Evolutionary conservation across 768 basidiomycete species (phyloP).

Genomic region (Hygrophorus russula): DNA sequence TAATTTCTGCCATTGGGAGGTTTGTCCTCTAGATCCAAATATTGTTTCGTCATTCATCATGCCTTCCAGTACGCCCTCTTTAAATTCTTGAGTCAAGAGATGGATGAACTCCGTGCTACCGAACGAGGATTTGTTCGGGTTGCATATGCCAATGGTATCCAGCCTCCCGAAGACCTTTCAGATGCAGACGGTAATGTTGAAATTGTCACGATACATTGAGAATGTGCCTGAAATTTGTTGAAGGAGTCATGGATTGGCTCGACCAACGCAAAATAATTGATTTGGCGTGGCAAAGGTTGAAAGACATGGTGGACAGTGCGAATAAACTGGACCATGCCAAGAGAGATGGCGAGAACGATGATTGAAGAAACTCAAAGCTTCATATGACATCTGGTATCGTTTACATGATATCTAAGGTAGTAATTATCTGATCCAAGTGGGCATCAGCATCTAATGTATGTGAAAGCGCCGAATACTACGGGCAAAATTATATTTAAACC

Average conservation of each 20-base stretch:
- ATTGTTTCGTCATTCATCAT: constrained; percentile 5
- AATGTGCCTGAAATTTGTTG: background rate
- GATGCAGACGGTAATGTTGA: constrained; percentile 50
- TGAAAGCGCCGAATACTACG: too few relatives aligned
- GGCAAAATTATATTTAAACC: too few relatives aligned
- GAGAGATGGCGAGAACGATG: constrained; percentile 34
- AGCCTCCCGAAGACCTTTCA: constrained; percentile 54
- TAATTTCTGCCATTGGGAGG: constrained; percentile 77
- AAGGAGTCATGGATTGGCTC: constrained; percentile 63
- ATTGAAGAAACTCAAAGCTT: background rate
- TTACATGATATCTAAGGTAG: too few relatives aligned
- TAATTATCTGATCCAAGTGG: background rate
- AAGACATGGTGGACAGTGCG: constrained; percentile 68
- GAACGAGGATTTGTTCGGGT: constrained; percentile 45
- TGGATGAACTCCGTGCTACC: constrained; percentile 37
- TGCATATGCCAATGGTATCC: constrained; percentile 38
- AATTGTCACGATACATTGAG: background rate
- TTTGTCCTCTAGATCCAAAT: constrained; percentile 18
- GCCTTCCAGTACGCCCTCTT: constrained; percentile 53
- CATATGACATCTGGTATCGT: too few relatives aligned
- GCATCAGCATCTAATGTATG: background rate
- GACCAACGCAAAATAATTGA: constrained; percentile 59
- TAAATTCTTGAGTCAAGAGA: constrained; percentile 41
- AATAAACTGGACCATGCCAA: constrained; percentile 43
- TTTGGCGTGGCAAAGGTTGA: constrained; percentile 58